Percentiles rank a stretch among this genome's conserved stretches.
These are phyloP conservation scores for Brassica carinata DNA, from an alignment of 345 rosid genomes.

Conservation along the genomic window DNA sequence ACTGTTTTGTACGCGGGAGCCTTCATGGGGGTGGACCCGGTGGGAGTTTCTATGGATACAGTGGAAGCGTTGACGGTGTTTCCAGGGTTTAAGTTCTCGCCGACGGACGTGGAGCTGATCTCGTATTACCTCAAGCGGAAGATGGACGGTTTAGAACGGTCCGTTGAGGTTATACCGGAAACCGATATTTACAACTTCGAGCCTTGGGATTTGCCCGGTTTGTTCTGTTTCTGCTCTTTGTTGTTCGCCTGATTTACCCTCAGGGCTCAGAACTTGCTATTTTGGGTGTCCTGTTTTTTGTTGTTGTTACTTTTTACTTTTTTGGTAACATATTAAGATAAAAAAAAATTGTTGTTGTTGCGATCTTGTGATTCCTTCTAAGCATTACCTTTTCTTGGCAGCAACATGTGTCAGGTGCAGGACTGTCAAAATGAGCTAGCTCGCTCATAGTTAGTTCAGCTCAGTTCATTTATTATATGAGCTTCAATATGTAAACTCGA, in stretches of 20 bases:
- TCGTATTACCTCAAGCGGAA: slow-evolving; percentile 75
- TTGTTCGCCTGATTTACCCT: neutral
- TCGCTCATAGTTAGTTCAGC: too few relatives aligned
- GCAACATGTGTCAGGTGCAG: neutral
- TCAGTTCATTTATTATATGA: too few relatives aligned
- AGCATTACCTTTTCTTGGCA: neutral
- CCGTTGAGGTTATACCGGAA: slow-evolving; percentile 70
- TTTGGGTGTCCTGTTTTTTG: neutral
- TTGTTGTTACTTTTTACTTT: neutral
- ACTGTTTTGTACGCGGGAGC: neutral
- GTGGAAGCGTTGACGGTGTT: slow-evolving; percentile 65
- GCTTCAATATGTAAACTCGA: too few relatives aligned
- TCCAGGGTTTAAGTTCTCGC: slow-evolving; percentile 84
- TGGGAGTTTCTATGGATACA: slow-evolving; percentile 44
- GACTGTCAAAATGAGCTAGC: too few relatives aligned
- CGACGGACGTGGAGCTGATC: slow-evolving; percentile 78
- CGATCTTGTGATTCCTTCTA: neutral
- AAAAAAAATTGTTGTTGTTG: neutral
- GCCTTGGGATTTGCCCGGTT: slow-evolving; percentile 96
- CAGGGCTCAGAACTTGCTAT: neutral
- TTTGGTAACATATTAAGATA: too few relatives aligned
- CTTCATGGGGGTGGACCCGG: slow-evolving; percentile 25
- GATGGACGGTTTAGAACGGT: slow-evolving; percentile 67
- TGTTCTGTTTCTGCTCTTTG: neutral
- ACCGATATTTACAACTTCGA: slow-evolving; percentile 66